These are phyloP conservation scores for Saccharomyces hybrid DNA, from an alignment of 1,139 yeast genomes.

Conservation along the genomic window DNA sequence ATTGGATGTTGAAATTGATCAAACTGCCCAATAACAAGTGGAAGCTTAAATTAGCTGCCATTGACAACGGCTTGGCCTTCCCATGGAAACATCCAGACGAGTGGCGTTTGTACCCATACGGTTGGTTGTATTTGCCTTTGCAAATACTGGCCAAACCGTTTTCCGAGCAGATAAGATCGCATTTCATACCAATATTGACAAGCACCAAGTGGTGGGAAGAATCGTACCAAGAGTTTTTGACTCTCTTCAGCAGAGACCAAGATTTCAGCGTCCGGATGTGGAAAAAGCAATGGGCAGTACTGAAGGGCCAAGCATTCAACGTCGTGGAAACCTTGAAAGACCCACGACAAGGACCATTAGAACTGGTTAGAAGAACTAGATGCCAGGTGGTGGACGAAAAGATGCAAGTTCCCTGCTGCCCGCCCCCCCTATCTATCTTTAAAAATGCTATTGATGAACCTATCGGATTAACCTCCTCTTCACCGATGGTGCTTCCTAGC, in stretches of 20 bases:
- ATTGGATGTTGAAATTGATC: constrained; percentile 62
- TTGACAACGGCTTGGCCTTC: constrained; percentile 67
- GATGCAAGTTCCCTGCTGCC: constrained; percentile 47
- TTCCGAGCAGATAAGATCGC: constrained; percentile 47
- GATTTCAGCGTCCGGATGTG: constrained; percentile 64
- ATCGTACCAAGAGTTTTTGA: constrained; percentile 41
- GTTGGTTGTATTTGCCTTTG: constrained; percentile 66
- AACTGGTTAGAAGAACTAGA: constrained; percentile 52
- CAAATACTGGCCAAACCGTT: constrained; percentile 64
- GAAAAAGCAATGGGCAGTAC: constrained; percentile 58
- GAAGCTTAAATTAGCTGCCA: constrained; percentile 59
- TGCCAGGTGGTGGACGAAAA: constrained; percentile 55
- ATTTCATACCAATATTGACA: constrained; percentile 52
- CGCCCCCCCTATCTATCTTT: constrained; percentile 30
- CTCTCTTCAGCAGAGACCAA: constrained; percentile 46
- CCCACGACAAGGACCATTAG: constrained; percentile 59
- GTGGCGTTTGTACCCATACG: constrained; percentile 75
- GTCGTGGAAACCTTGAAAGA: constrained; percentile 58
- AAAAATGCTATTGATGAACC: constrained; percentile 33
- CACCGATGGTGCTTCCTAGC: constrained; percentile 5
- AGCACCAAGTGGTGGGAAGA: constrained; percentile 72
- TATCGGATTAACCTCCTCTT: constrained; percentile 9
- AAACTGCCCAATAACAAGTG: constrained; percentile 32
- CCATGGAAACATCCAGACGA: constrained; percentile 85
- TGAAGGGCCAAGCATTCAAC: constrained; percentile 75